Base-by-base conservation (phyloP, 441 rosid species). In the Erodium moschatum region DNA sequence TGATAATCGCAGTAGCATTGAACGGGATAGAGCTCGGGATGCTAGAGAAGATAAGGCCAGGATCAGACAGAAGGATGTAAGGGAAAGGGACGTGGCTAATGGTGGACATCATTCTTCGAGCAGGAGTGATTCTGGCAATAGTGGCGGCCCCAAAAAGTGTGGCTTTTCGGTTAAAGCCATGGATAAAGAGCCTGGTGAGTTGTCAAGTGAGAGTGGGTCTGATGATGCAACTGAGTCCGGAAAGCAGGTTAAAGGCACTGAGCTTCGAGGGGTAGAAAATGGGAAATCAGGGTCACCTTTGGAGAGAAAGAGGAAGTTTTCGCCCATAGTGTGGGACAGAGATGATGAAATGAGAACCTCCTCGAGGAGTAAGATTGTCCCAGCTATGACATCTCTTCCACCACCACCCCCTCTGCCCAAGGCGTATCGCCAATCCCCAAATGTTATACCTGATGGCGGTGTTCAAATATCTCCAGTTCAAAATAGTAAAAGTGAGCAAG, bases 181-280 rank as follows among this genome's bases (percentile, higher is more conserved):
- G 46, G 97, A 94, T 77, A 88, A 77, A 83, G 99, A 94, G 82
- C 97, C 99, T 2, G 99, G 99, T 71, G 99, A 94, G 80, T 79
- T 94, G 79, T 94, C 97, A 19, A 94, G 99, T 74, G 99, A 94
- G 80, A 94, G 97, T 81, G 99, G 96, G 24, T 91, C 97, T 13
- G 99, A 91, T 63, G 97, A 91, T 68, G 90, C 83, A 1, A 58
- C 74, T 1, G 91, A 89, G 69, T 84, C 84, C 27, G 88, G 76
- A 64, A 68, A 75, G 2, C 46, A 69, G 72, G 84, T 64, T 54
- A 82, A 84, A 73, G 84, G 64, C 72, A 73, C 67, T 68, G 85
- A 80, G 70, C 69, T 60, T 75, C 38, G 73, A 19, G 81, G 75
- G 73, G 75, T 27, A 68, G 90, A 87, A 75, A 77, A 83, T 81